Evolutionary conservation across 176 grass and related monocot genomes (phyloP), one percentile per base, ranked within the genome.

Genomic region (Puya raimondii): DNA sequence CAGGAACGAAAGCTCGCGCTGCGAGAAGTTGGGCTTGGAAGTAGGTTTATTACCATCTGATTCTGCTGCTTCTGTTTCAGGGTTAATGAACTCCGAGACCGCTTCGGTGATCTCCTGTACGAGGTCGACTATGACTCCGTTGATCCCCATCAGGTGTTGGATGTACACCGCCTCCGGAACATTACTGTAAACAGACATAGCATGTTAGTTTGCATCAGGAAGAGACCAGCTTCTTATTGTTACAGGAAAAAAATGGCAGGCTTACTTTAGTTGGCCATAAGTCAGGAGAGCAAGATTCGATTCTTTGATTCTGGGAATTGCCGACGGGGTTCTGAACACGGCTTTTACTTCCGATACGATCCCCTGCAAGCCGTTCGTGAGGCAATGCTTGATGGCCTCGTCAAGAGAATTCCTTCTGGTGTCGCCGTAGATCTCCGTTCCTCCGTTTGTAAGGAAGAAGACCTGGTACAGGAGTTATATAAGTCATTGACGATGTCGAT

Each of bases 131-230:
- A 97, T 97, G 23, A 97, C 89, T 2, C 89, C 86, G 11, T 84
- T 88, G 65, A 97, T 75, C 2, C 93, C 93, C 89, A 97, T 85
- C 21, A 97, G 69, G 54, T 92, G 89, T 74, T 97, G 93, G 84
- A 92, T 89, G 77, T 92, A 91, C 64, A 92, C 93, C 0, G 86
- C 86, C 75, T 92, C 86, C 0, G 93, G 89, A 68, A 97, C 93
- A 64, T 97, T 97, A 16, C 93, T 97, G 86, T 66, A 65, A 18
- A 59, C 21, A 64, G 50, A 20, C 1, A n/a, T 7, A 47, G 66
- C 16, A 11, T 8, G 4, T 7, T 27, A 13, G 4, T 2, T 26
- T 68, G 9, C 10, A 20, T 18, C 17, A 61, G 56, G 21, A 61
- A 61, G 17, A 21, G 10, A 18, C 8, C 17, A 61, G 21, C 21